phyloP scores from a whole-genome alignment of 2,329 filamentous ascomycete genomes.

The Fusarium temperatum region DNA sequence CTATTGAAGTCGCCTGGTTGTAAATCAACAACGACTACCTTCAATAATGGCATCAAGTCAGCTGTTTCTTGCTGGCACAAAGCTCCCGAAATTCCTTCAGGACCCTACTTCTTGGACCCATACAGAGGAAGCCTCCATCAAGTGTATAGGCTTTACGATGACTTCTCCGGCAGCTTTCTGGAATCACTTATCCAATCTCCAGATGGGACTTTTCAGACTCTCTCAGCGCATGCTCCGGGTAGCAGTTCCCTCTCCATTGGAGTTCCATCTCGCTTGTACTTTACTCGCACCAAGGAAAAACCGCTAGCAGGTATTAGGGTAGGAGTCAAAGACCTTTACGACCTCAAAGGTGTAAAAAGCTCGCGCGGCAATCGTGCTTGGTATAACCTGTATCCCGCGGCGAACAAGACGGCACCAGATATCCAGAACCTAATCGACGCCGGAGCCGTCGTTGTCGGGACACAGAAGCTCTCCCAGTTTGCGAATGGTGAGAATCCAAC shows the following conservation, averaged over 20 bases:
- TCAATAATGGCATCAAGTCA: not conserved
- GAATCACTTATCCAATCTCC: not conserved
- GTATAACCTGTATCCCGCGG: not conserved
- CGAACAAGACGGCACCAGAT: not conserved
- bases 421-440: slow-evolving; percentile 17
- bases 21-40: not conserved
- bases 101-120: not conserved
- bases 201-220: not conserved
- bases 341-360: slow-evolving; percentile 20
- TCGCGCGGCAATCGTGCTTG: slow-evolving; percentile 12
- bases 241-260: not conserved
- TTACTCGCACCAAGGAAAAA: not conserved
- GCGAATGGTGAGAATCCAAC: slow-evolving; percentile 1
- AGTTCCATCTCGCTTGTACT: slow-evolving; percentile 14
- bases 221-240: not conserved
- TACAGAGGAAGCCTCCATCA: not conserved
- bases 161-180: not conserved
- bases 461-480: slow-evolving; percentile 22
- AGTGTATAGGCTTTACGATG: not conserved
- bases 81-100: not conserved
- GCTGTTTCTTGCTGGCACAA: not conserved
- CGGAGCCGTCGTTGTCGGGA: slow-evolving; percentile 17
- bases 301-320: slow-evolving; percentile 3
- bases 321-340: slow-evolving; percentile 22
- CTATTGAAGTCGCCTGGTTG: not conserved